phyloP scores from a whole-genome alignment of 306 rosid genomes.

The Hippophae tibetana region DNA sequence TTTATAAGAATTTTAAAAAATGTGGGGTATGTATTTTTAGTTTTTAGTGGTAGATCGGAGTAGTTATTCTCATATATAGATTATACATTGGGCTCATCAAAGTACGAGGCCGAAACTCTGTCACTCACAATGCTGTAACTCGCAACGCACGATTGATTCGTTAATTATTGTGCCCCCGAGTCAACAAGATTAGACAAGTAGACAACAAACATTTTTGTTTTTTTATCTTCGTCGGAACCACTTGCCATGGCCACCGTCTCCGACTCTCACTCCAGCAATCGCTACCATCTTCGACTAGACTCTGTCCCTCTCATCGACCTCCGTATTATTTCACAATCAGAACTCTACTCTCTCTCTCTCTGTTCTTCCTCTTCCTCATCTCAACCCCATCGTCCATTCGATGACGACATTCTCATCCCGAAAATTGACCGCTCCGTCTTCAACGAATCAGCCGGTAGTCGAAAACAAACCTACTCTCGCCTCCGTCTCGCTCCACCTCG shows the following conservation, averaged over 20 bases:
- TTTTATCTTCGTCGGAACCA: background rate
- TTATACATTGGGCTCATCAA: too few species aligned
- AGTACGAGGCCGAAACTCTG: too few species aligned
- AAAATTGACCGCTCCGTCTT: slow-evolving; percentile 84
- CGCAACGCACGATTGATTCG: too few species aligned
- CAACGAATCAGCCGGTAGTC: slow-evolving; percentile 87
- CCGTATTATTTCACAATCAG: slow-evolving; percentile 54
- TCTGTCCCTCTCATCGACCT: slow-evolving; percentile 49
- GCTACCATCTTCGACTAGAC: slow-evolving; percentile 15
- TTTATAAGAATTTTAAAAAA: too few species aligned
- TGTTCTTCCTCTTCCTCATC: slow-evolving; percentile 24
- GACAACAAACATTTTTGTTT: too few species aligned
- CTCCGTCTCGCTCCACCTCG: slow-evolving; percentile 66
- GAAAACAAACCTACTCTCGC: slow-evolving; percentile 71
- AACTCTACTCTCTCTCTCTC: slow-evolving; percentile 52
- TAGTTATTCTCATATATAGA: too few species aligned
- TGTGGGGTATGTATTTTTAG: too few species aligned
- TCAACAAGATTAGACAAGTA: too few species aligned
- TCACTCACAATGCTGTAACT: too few species aligned
- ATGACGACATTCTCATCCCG: slow-evolving; percentile 42
- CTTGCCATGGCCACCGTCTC: slow-evolving; percentile 43
- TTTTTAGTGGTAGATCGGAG: too few species aligned
- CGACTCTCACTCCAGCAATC: slow-evolving; percentile 18
- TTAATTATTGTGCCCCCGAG: too few species aligned
- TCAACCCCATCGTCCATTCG: slow-evolving; percentile 21